Evolutionary conservation across 441 rosid genomes (phyloP).

Genomic region (Populus tomentosa): DNA sequence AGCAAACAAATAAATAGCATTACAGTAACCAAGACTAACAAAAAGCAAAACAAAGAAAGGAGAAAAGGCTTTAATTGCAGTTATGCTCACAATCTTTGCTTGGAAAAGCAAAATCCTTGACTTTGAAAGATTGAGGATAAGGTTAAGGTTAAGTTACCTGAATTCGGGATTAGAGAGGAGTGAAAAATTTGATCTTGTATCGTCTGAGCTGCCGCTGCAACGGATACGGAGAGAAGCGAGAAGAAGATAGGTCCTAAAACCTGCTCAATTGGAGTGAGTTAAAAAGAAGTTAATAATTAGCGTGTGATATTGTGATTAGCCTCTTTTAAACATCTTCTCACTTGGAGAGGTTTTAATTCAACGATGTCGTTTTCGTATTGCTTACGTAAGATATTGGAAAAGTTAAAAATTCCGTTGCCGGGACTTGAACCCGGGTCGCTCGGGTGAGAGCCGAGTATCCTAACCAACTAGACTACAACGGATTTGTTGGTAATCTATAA

Average conservation of each 20-base stretch:
- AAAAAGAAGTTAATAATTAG: no score
- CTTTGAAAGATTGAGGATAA: background rate
- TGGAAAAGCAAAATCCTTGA: background rate
- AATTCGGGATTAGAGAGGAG: background rate
- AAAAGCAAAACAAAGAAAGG: background rate
- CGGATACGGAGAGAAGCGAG: background rate
- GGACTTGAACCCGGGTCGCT: conserved; percentile 85
- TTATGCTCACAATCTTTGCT: background rate
- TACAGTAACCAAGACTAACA: background rate
- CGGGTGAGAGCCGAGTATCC: conserved; percentile 99
- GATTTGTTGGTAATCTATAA: conserved; percentile 5
- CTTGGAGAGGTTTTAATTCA: background rate
- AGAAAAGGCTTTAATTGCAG: background rate
- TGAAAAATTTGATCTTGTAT: background rate
- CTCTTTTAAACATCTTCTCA: background rate
- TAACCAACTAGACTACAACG: conserved; percentile 96
- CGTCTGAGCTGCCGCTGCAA: background rate
- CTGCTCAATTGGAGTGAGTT: background rate
- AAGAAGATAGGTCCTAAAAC: background rate
- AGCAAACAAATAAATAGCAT: no score
- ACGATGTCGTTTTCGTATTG: background rate
- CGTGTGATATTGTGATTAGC: no score
- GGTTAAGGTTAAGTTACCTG: background rate
- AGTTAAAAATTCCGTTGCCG: conserved; percentile 50
- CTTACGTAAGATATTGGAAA: background rate